Evolutionary conservation across 2,329 filamentous ascomycete genomes (phyloP).

Genomic region (Trichoderma hamatum): DNA sequence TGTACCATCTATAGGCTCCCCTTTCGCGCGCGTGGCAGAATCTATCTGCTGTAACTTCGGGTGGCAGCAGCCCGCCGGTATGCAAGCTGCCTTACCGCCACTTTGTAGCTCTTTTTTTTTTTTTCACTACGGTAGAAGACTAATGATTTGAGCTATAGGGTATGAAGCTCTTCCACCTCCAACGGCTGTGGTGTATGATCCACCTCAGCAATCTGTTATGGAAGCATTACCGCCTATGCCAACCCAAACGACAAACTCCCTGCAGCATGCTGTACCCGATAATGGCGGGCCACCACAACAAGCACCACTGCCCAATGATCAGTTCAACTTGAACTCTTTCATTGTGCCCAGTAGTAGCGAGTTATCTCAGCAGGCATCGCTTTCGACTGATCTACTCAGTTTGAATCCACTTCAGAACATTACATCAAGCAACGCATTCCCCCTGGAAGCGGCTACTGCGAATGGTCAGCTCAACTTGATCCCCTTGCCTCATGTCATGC

Average conservation of each 20-base stretch:
- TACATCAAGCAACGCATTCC: no score
- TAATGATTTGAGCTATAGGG: slow-evolving; percentile 34
- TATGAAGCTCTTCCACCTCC: slow-evolving; percentile 40
- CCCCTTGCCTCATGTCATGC: background rate
- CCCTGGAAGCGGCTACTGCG: no score
- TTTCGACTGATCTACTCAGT: background rate
- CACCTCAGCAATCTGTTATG: slow-evolving; percentile 39
- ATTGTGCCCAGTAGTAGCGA: background rate
- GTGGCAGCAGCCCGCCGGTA: slow-evolving; percentile 39
- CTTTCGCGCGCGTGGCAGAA: slow-evolving; percentile 37
- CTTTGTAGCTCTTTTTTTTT: background rate
- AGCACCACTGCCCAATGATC: background rate
- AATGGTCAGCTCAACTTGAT: no score
- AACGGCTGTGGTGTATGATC: slow-evolving; percentile 35
- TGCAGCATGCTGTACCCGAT: background rate
- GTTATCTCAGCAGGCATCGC: background rate
- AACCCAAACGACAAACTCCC: background rate
- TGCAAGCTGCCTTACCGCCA: slow-evolving; percentile 24
- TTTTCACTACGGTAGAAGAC: background rate
- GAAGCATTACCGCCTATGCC: slow-evolving; percentile 33
- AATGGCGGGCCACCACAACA: background rate
- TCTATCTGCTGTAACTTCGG: slow-evolving; percentile 39
- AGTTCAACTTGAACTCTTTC: background rate
- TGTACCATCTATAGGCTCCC: slow-evolving; percentile 33
- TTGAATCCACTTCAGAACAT: background rate